Base-by-base conservation (phyloP, 2,329 filamentous ascomycete species). In the Boeremia lycopersici region DNA sequence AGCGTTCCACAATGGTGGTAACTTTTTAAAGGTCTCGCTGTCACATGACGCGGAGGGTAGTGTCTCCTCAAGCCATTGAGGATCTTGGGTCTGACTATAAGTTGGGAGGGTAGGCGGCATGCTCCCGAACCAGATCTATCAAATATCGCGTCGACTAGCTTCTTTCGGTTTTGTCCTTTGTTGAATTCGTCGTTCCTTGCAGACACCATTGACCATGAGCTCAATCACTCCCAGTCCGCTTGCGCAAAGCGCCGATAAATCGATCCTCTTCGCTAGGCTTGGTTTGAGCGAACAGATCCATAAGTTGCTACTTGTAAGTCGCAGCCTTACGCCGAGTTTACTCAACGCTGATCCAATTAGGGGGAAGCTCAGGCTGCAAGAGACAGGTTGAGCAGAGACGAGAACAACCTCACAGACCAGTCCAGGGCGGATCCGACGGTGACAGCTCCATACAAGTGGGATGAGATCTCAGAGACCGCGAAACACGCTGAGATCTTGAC, bases 401-500 rank as follows among this genome's bases (percentile, higher is more conserved):
- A 68, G 23, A 65, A 68, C 30, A 76, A 76, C 33, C 67, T 80
- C 40, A 74, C 75, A 5, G 68, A 74, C 9, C 71, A 76, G 17
- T 74, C 74, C 28, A 65, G 64, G 38, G 50, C 42, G 7, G 53
- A 73, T 63, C 62, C 73, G 44, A 64, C 64, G 28, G 63, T 74
- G 6, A 60, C 57, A 48, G 61, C 63, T 15, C 79, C 79, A 5
- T 81, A 78, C 61, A 77, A 74, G 50, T 79, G 77, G 67, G 74
- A 76, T 49, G 76, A 81, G 48, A 76, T 81, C 28, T 78, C 75
- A 30, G 79, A 81, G 61, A 79, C 79, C 4, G 77, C 77, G 10
- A 79, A 75, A 45, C 78, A 81, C 53, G 67, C 67, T 26, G 77
- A 80, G 56, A 76, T 79, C 31, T 48, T 79, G 47, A 69, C 65